Evolutionary conservation across 345 rosid species (phyloP).

Genomic region (Iberis pinnata): DNA sequence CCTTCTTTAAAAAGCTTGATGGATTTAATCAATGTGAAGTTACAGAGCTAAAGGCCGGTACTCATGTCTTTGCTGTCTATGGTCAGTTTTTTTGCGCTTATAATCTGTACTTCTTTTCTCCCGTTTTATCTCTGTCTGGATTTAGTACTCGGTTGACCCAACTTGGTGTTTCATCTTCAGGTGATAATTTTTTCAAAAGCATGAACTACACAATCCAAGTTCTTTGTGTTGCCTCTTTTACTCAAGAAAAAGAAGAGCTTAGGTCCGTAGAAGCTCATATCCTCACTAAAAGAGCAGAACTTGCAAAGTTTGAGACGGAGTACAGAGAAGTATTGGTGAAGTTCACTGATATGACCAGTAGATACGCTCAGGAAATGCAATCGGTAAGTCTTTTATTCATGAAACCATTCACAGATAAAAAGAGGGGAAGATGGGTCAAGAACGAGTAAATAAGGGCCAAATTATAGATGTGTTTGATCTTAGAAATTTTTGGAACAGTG

Average conservation of each 20-base stretch:
- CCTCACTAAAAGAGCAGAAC: slow-evolving; percentile 71
- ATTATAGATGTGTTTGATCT: background rate
- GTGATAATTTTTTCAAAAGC: slow-evolving; percentile 91
- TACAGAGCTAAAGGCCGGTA: slow-evolving; percentile 79
- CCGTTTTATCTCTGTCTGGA: background rate
- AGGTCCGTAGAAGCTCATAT: slow-evolving; percentile 85
- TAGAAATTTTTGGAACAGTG: background rate
- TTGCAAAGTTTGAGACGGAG: slow-evolving; percentile 88
- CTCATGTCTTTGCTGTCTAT: slow-evolving; percentile 86
- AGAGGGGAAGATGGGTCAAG: background rate
- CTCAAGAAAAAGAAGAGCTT: slow-evolving; percentile 68
- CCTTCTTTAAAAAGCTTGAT: slow-evolving; percentile 87
- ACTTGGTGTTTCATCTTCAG: slow-evolving; percentile 33
- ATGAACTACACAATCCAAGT: slow-evolving; percentile 88
- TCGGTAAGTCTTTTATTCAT: slow-evolving; percentile 43
- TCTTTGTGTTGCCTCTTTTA: slow-evolving; percentile 66
- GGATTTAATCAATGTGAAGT: slow-evolving; percentile 97
- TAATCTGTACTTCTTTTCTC: background rate
- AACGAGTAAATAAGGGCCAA: slow-evolving; percentile 2
- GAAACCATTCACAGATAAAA: background rate
- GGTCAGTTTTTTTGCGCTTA: slow-evolving; percentile 45
- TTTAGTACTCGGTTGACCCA: slow-evolving; percentile 1
- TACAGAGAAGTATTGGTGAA: slow-evolving; percentile 89
- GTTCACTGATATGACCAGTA: slow-evolving; percentile 83
- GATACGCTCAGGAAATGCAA: slow-evolving; percentile 93